Percentiles rank a stretch among this genome's conserved stretches.
Conservation (phyloP, 306 rosid species). For the Casuarina cunninghamiana region DNA sequence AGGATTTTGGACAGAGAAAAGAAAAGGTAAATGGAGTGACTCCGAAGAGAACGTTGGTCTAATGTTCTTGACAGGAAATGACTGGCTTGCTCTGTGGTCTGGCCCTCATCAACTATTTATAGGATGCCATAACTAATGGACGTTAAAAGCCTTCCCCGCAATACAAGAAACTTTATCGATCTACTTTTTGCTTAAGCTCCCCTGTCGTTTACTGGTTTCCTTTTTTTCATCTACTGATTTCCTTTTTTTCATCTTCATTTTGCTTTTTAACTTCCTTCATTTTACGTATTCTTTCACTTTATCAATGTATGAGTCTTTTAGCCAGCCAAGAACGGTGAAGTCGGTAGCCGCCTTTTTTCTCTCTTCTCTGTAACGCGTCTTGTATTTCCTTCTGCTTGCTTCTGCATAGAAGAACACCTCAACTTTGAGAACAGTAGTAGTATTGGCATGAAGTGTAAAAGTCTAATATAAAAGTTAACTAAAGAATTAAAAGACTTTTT, state of each 20-base stretch:
- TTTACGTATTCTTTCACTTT: neutral
- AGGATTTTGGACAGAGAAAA: constrained; percentile 21
- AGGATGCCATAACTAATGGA: constrained; percentile 53
- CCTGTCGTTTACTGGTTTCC: constrained; percentile 11
- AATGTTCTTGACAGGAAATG: constrained; percentile 46
- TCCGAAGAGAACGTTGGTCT: constrained; percentile 44
- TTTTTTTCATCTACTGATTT: neutral
- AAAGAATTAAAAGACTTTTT: too few relatives aligned
- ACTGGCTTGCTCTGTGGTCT: constrained; percentile 24
- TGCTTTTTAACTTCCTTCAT: neutral
- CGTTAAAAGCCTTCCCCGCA: constrained; percentile 43
- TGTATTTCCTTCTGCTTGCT: neutral
- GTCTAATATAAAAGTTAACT: too few relatives aligned
- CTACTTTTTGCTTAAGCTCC: neutral
- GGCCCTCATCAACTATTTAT: constrained; percentile 48
- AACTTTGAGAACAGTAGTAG: neutral
- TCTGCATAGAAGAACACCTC: too few relatives aligned
- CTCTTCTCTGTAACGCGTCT: neutral
- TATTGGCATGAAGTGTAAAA: too few relatives aligned
- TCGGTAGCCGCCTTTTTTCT: constrained; percentile 14
- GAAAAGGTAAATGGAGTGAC: neutral
- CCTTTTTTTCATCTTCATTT: neutral
- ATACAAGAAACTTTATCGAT: constrained; percentile 3
- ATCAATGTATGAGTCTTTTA: neutral
- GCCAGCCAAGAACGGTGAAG: neutral